Evolutionary conservation across 2,329 filamentous ascomycete species (phyloP).

Genomic region (Monosporascus cannonballus): DNA sequence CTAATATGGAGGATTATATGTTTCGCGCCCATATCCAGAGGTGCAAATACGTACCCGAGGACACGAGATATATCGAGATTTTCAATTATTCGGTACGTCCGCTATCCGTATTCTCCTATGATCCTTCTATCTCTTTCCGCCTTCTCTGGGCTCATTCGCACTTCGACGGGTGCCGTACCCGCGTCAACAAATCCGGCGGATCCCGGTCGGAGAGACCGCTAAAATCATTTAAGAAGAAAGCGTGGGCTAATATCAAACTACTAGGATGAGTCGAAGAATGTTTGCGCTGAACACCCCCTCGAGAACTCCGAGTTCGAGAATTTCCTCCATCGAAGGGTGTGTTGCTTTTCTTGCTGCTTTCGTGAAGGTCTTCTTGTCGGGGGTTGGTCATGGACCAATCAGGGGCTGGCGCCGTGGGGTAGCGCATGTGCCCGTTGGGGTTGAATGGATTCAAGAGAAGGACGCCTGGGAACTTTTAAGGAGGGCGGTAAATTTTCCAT

Average conservation of each 20-base stretch:
- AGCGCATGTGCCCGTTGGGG: no score
- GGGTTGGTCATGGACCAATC: neutral
- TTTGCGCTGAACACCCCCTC: neutral
- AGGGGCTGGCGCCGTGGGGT: neutral
- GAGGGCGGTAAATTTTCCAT: neutral
- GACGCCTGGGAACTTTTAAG: no score
- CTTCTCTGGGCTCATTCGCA: neutral
- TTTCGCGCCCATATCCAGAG: constrained; percentile 42
- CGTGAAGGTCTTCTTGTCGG: neutral
- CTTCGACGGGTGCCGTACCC: neutral
- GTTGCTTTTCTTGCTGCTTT: neutral
- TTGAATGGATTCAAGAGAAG: no score
- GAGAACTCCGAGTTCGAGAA: neutral
- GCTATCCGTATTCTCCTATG: neutral
- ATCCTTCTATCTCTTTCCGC: neutral
- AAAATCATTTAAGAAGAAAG: neutral
- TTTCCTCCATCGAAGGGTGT: neutral
- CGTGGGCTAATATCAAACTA: neutral
- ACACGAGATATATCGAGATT: constrained; percentile 51
- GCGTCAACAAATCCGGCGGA: neutral
- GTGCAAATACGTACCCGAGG: constrained; percentile 44
- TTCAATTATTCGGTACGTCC: constrained; percentile 51
- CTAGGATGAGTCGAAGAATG: neutral
- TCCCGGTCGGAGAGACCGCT: neutral
- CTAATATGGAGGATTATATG: constrained; percentile 52